Percentiles rank a stretch among this genome's conserved stretches.
Conservation (phyloP, 495 filamentous ascomycete species). For the Penicillium pancosmium region DNA sequence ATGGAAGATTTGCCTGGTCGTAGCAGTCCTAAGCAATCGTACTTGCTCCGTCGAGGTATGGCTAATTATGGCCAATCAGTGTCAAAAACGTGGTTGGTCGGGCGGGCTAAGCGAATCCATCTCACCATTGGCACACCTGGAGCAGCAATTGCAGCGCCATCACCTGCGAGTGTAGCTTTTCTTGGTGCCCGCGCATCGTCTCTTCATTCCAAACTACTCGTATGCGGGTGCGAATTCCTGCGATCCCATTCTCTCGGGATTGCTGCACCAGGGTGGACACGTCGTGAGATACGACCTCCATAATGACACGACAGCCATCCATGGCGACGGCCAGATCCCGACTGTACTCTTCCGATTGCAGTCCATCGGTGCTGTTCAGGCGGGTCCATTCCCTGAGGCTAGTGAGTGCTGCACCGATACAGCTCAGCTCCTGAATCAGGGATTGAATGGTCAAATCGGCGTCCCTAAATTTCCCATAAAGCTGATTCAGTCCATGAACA, state of each 20-base stretch:
- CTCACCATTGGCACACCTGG: constrained; percentile 49
- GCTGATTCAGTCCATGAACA: constrained; percentile 34
- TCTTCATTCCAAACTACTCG: constrained; percentile 47
- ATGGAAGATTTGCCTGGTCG: constrained; percentile 43
- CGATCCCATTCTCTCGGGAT: constrained; percentile 9
- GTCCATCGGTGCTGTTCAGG: constrained; percentile 28
- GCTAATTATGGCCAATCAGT: constrained; percentile 20
- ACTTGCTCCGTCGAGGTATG: constrained; percentile 38
- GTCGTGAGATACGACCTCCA: constrained; percentile 44
- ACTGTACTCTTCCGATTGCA: constrained; percentile 31
- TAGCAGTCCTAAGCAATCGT: constrained; percentile 35
- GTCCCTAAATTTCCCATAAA: constrained; percentile 42
- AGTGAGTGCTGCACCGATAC: constrained; percentile 41
- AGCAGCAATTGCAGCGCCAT: constrained; percentile 47
- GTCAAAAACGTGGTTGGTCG: background rate
- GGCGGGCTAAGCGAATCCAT: background rate
- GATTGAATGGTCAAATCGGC: constrained; percentile 46
- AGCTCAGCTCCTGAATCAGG: constrained; percentile 43
- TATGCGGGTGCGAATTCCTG: constrained; percentile 29
- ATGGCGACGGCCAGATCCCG: constrained; percentile 41
- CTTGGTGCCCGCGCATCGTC: constrained; percentile 43
- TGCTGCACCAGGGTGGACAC: constrained; percentile 37
- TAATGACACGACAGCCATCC: constrained; percentile 42
- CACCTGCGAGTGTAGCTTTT: constrained; percentile 43
- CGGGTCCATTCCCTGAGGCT: constrained; percentile 46